Conservation (phyloP, 2,329 filamentous ascomycete species). For the Colletotrichum cereale region DNA sequence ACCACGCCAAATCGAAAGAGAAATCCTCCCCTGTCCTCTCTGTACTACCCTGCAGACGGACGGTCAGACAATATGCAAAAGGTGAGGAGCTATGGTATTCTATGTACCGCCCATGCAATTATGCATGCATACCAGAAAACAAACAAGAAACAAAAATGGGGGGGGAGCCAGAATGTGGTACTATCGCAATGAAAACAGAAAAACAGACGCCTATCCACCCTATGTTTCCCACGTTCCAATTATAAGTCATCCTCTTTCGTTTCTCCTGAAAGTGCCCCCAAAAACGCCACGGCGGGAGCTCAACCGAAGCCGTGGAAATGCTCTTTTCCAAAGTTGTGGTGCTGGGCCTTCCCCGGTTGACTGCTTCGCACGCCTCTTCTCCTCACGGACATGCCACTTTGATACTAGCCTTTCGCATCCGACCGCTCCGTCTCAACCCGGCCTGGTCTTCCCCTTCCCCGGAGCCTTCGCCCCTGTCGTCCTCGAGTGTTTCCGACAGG, state of each 20-base stretch:
- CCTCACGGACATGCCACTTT: slow-evolving; percentile 35
- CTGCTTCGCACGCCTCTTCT: slow-evolving; percentile 7
- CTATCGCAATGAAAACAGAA: slow-evolving; percentile 13
- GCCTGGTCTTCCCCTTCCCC: slow-evolving; percentile 42
- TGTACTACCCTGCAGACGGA: slow-evolving; percentile 27
- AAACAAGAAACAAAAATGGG: neutral
- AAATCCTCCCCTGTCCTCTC: slow-evolving; percentile 7
- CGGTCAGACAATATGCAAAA: slow-evolving; percentile 20
- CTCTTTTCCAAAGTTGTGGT: slow-evolving; percentile 1
- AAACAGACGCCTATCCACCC: slow-evolving; percentile 10
- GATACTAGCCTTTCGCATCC: slow-evolving; percentile 50
- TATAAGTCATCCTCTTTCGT: slow-evolving; percentile 32
- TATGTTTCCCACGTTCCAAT: slow-evolving; percentile 36
- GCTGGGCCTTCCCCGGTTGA: slow-evolving; percentile 33
- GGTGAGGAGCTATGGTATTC: slow-evolving; percentile 16
- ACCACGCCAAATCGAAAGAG: slow-evolving; percentile 31
- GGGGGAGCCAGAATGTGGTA: neutral
- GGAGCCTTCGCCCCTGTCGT: slow-evolving; percentile 18
- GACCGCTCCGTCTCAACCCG: slow-evolving; percentile 50
- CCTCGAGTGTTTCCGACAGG: slow-evolving; percentile 30
- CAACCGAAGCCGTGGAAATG: neutral
- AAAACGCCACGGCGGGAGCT: slow-evolving; percentile 17
- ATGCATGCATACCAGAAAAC: slow-evolving; percentile 15
- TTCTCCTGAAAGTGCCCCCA: neutral
- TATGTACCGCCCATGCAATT: slow-evolving; percentile 9